phyloP scores from a whole-genome alignment of 106 monocot species.

The Phalaenopsis aphrodite region DNA sequence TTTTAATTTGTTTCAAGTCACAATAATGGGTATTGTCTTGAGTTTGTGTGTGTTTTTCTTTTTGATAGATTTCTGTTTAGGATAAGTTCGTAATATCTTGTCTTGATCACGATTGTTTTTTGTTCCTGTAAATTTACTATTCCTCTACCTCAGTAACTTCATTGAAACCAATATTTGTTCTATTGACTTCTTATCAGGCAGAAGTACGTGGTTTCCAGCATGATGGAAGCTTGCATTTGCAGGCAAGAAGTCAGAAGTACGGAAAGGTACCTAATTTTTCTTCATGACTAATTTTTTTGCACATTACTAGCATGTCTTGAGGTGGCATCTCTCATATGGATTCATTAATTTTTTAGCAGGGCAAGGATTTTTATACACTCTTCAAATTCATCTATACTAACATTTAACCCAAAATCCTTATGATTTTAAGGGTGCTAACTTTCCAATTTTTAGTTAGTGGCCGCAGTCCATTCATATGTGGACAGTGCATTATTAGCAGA shows the following conservation, averaged over 20 bases:
- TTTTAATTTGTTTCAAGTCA: background rate
- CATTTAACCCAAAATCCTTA: background rate
- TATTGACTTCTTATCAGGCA: conserved; percentile 42
- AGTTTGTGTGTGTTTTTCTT: background rate
- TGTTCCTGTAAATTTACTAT: background rate
- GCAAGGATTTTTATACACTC: background rate
- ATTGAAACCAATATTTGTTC: background rate
- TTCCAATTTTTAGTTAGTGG: no score
- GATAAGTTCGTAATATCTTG: background rate
- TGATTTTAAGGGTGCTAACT: background rate
- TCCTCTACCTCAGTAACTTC: background rate
- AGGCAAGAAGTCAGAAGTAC: conserved; percentile 98
- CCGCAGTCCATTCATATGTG: no score
- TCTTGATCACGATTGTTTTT: background rate
- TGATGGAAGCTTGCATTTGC: conserved; percentile 92
- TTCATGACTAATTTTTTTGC: background rate
- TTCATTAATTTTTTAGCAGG: background rate
- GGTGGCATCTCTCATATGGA: background rate
- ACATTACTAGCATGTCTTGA: background rate
- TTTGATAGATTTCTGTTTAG: background rate
- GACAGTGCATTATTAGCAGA: no score
- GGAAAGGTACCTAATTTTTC: conserved; percentile 61
- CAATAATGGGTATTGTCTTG: background rate
- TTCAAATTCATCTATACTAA: background rate
- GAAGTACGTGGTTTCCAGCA: conserved; percentile 98